Conservation (phyloP, 164 flowering plant genomes). For the Chimonanthus salicifolius region DNA sequence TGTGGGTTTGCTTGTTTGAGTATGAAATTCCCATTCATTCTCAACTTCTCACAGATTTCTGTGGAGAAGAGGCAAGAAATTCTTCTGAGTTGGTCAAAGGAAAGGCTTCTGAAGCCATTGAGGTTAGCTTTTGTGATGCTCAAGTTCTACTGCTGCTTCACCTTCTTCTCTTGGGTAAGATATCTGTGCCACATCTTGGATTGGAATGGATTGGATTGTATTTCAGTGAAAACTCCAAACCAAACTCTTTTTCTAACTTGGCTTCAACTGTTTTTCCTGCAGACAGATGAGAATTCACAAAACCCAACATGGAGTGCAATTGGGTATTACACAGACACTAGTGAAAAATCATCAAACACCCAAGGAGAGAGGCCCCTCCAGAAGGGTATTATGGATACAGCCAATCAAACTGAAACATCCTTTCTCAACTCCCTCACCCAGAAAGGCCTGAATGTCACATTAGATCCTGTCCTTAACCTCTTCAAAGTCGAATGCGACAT, state of each 20-base stretch:
- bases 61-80: conserved; percentile 11
- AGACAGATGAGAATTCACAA: conserved; percentile 40
- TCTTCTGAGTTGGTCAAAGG: conserved; percentile 9
- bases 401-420: conserved; percentile 28
- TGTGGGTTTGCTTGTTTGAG: conserved; percentile 9
- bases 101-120: background rate
- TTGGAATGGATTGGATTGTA: background rate
- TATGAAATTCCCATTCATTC: conserved; percentile 12
- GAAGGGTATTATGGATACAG: conserved; percentile 48
- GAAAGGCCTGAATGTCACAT: conserved; percentile 38
- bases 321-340: conserved; percentile 28
- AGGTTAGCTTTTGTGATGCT: conserved; percentile 8
- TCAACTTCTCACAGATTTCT: conserved; percentile 9
- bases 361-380: conserved; percentile 36
- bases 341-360: conserved; percentile 11
- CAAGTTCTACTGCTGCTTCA: conserved; percentile 13
- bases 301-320: conserved; percentile 55
- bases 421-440: conserved; percentile 30
- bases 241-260: background rate
- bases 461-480: conserved; percentile 18
- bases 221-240: background rate
- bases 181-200: background rate
- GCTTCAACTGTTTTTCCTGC: conserved; percentile 8
- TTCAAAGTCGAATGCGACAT: conserved; percentile 53
- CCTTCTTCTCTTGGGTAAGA: conserved; percentile 12